Conservation (phyloP, 129 eudicot genomes). For the Ambrosia artemisiifolia region DNA sequence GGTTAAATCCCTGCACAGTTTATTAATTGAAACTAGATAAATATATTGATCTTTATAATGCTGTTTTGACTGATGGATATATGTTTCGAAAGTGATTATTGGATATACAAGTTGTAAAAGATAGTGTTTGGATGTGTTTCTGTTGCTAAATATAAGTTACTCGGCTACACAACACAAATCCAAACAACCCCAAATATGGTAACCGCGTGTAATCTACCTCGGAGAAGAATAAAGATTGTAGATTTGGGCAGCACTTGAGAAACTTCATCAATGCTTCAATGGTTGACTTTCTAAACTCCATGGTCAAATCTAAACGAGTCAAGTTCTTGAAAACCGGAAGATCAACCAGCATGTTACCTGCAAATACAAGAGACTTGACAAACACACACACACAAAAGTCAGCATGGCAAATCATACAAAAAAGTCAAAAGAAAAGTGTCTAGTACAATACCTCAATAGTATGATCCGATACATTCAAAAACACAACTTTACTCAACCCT, state of each 20-base stretch:
- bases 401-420: constrained; percentile 11
- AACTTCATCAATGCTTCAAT: constrained; percentile 39
- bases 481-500: constrained; percentile 36
- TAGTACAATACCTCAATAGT: constrained; percentile 49
- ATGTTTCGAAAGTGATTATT: not conserved
- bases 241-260: constrained; percentile 49
- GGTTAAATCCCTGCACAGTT: constrained; percentile 44
- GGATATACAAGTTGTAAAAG: not conserved
- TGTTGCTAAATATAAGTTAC: not conserved
- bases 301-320: constrained; percentile 52
- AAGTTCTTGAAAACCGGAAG: constrained; percentile 53
- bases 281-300: constrained; percentile 37
- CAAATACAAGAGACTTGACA: constrained; percentile 50
- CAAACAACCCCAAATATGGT: constrained; percentile 3
- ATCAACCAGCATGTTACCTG: constrained; percentile 35
- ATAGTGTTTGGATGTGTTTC: no score
- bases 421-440: not conserved
- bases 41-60: not conserved
- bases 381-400: constrained; percentile 4
- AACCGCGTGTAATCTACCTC: constrained; percentile 41
- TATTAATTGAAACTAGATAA: not conserved
- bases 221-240: constrained; percentile 42
- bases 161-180: not conserved
- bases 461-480: constrained; percentile 34
- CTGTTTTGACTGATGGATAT: not conserved